Evolutionary conservation across 208 protist species (phyloP), one percentile per base, ranked within the genome.

Genomic region (Jaenimonas drosophilae): DNA sequence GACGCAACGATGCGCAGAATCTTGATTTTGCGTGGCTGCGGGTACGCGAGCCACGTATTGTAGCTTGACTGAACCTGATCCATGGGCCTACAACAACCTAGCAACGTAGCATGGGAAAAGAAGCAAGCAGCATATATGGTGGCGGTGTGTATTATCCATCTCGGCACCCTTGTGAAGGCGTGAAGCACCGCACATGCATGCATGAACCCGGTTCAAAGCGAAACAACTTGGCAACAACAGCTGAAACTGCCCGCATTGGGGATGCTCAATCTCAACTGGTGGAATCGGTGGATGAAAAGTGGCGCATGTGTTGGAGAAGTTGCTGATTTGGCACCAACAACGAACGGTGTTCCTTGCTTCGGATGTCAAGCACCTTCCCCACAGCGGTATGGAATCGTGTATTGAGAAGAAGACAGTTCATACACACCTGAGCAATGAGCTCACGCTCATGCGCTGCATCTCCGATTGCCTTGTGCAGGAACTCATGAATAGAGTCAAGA

Each of bases 301-400:
- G 78, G 14, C 78, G 67, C 72, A 91, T 84, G 62, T 91, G 73
- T 38, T 82, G 75, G 20, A 91, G 53, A 37, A 91, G 56, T 27
- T 70, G 54, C 31, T 91, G 77, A 51, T 91, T 88, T 6, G 72
- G 78, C 11, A 88, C 70, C 28, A 82, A 62, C 41, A 86, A 41
- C 17, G 68, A 66, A 0, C 72, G 59, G 30, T 83, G 25, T 0
- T 74, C 48, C 11, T 67, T 51, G 4, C 54, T 54, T 4, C 47
- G 54, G 19, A 81, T 26, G 33, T 73, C 69, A 1, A 80, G 28
- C 0, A 58, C 59, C 9, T 28, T 34, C 1, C 72, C 58, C 3
- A 88, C 48, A 33, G 64, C 58, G 28, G 50, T 63, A 16, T 85
- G 63, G 29, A 88, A 87, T 6, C 74, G 63, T 12, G 75, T 79